Evolutionary conservation across 2,329 filamentous ascomycete species (phyloP).

Genomic region (Didymosphaeria variabile): DNA sequence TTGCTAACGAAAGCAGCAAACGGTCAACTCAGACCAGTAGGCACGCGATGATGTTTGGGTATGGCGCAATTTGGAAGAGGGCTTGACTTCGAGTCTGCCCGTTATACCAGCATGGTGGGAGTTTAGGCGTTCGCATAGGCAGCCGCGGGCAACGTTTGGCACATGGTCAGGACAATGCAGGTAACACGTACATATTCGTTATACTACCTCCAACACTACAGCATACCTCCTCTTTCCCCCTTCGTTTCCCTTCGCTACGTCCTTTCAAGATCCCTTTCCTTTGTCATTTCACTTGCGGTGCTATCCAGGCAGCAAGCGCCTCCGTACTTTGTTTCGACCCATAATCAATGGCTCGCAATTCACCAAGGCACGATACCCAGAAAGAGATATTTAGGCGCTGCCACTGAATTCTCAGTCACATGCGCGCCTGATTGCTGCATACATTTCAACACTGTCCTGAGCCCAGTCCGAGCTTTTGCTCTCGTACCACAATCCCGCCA

Average conservation of each 20-base stretch:
- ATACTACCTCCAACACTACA: background rate
- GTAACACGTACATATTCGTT: background rate
- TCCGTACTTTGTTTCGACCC: too few species aligned
- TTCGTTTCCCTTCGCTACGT: background rate
- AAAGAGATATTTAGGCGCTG: too few species aligned
- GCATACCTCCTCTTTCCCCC: background rate
- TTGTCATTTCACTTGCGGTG: too few species aligned
- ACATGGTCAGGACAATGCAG: background rate
- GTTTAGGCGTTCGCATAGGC: conserved; percentile 23
- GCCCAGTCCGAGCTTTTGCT: too few species aligned
- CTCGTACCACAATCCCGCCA: too few species aligned
- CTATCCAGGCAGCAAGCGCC: too few species aligned
- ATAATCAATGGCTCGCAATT: too few species aligned
- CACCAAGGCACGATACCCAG: too few species aligned
- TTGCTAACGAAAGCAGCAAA: conserved; percentile 26
- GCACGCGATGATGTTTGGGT: background rate
- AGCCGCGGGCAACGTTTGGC: conserved; percentile 8
- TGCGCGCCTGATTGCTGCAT: too few species aligned
- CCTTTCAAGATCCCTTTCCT: too few species aligned
- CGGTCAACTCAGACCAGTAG: conserved; percentile 28
- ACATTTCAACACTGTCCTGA: too few species aligned
- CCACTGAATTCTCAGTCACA: too few species aligned
- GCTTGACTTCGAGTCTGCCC: conserved; percentile 13
- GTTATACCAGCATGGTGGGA: conserved; percentile 25
- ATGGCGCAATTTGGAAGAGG: conserved; percentile 8